phyloP scores from a whole-genome alignment of 768 basidiomycete genomes.

The Rubroboletus satanas region DNA sequence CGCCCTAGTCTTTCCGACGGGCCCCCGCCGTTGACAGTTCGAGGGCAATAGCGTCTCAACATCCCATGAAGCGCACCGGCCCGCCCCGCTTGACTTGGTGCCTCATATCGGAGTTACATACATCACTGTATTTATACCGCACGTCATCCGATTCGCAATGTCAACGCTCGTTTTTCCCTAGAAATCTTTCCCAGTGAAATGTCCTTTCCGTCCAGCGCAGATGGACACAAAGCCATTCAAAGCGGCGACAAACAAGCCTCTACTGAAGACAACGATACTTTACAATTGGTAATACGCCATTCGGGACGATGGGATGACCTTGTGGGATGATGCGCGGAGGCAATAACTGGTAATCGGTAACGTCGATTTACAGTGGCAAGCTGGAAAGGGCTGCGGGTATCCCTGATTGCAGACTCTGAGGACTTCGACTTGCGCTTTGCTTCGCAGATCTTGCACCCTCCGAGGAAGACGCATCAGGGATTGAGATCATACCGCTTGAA shows the following conservation, averaged over 20 bases:
- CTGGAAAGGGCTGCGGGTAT: conserved; percentile 91
- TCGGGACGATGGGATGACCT: conserved; percentile 28
- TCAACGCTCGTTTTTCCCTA: background rate
- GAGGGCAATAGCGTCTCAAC: conserved; percentile 34
- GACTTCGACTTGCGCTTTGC: conserved; percentile 6
- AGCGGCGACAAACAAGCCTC: conserved; percentile 25
- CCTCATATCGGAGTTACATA: conserved; percentile 24
- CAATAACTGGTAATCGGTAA: conserved; percentile 58
- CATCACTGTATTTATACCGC: conserved; percentile 32
- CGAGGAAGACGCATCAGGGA: conserved; percentile 43
- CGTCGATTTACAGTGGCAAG: conserved; percentile 60
- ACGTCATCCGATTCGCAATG: background rate
- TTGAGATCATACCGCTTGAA: conserved; percentile 98
- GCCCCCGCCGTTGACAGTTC: background rate
- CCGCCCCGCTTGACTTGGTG: background rate
- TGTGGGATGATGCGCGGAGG: conserved; percentile 29
- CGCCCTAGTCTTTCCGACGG: background rate
- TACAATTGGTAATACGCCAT: conserved; percentile 53
- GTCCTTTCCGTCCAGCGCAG: conserved; percentile 18
- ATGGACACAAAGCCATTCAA: conserved; percentile 11
- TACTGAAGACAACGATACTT: conserved; percentile 42
- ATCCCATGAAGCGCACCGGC: conserved; percentile 26
- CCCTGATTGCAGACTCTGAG: conserved; percentile 42
- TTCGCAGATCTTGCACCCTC: conserved; percentile 8
- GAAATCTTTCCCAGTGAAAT: conserved; percentile 10